phyloP scores from a whole-genome alignment of 23 red algal species.

The Agarophyton chilense region DNA sequence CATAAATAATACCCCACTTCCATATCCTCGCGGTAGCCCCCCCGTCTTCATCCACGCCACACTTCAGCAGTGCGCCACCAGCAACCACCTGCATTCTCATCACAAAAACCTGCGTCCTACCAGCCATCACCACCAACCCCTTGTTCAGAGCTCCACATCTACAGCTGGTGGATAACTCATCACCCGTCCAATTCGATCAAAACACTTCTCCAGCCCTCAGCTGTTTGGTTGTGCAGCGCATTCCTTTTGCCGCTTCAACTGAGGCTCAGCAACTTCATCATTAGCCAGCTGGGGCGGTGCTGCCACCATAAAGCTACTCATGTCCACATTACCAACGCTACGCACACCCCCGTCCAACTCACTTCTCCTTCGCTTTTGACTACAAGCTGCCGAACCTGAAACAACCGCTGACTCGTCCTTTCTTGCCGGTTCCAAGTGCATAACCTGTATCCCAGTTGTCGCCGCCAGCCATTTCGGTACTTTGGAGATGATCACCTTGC shows the following conservation, averaged over 20 bases:
- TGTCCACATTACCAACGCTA: background rate
- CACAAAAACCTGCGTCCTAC: no score
- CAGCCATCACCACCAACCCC: no score
- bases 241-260: background rate
- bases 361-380: conserved; percentile 10
- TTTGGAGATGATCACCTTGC: background rate
- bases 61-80: no score
- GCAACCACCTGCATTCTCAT: no score
- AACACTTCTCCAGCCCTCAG: background rate
- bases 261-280: background rate
- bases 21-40: no score
- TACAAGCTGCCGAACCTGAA: background rate
- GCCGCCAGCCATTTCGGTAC: background rate
- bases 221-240: background rate
- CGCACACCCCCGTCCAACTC: background rate
- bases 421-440: background rate
- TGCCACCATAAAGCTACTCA: background rate
- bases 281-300: background rate
- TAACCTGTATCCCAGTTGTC: background rate
- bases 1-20: no score
- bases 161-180: no score
- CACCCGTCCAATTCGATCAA: no score
- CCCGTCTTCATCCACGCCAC: no score
- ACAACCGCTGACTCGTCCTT: background rate
- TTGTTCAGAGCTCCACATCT: no score